Conservation (phyloP, 352 stramenopile genomes). For the Globisporangium spiculum region DNA sequence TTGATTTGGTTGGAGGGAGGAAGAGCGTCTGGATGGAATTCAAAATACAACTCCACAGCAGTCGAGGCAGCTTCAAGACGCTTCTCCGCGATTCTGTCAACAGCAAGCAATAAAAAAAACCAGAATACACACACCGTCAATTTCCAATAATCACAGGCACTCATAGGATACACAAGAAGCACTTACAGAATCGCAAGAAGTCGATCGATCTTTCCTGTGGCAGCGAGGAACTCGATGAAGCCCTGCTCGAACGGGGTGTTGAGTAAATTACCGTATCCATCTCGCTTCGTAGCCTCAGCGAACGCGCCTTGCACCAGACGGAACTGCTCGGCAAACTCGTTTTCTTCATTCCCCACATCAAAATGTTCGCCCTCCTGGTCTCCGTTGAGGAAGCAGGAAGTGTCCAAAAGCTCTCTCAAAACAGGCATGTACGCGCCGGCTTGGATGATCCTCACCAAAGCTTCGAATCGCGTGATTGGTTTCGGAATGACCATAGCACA, state of each 20-base stretch:
- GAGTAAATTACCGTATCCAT: slow-evolving; percentile 25
- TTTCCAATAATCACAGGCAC: neutral
- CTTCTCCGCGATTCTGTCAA: slow-evolving; percentile 34
- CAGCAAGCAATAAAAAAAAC: neutral
- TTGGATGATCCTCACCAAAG: slow-evolving; percentile 39
- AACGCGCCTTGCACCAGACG: slow-evolving; percentile 41
- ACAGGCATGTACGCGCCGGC: slow-evolving; percentile 41
- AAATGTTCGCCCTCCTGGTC: slow-evolving; percentile 7
- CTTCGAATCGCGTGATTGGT: slow-evolving; percentile 32
- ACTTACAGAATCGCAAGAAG: slow-evolving; percentile 23
- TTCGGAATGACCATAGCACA: slow-evolving; percentile 50
- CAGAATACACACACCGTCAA: neutral
- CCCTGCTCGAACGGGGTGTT: slow-evolving; percentile 36
- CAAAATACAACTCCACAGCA: slow-evolving; percentile 37
- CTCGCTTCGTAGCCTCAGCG: slow-evolving; percentile 28
- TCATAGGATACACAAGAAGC: neutral
- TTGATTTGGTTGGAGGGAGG: neutral
- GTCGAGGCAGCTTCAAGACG: slow-evolving; percentile 32
- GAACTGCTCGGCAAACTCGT: slow-evolving; percentile 31
- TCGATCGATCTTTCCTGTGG: slow-evolving; percentile 24
- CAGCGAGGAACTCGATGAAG: slow-evolving; percentile 51
- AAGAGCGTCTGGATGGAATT: slow-evolving; percentile 26
- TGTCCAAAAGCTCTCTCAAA: slow-evolving; percentile 36
- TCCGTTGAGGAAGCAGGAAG: slow-evolving; percentile 26
- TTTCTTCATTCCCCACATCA: slow-evolving; percentile 11